Evolutionary conservation across 345 rosid species (phyloP), one percentile per base, ranked within the genome.

Genomic region (Gossypium herbaceum): DNA sequence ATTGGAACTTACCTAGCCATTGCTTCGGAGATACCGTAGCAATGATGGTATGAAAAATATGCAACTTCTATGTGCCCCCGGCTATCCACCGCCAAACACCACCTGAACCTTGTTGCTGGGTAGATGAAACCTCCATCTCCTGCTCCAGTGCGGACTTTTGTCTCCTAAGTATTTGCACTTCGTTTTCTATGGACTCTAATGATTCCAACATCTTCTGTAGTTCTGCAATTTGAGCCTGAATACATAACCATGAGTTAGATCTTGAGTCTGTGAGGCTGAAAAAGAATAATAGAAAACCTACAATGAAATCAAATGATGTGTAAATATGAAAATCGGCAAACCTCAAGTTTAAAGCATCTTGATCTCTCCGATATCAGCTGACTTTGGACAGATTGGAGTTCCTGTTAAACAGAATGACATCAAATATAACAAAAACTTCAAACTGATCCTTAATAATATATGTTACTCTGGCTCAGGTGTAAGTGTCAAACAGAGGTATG

Each of bases 321-420:
- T 8, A 25, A 25, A 73, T 20, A 34, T 59, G 16, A 19, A 60
- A 75, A 41, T 57, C 11, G 48, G 64, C 13, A 61, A 76, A 95
- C 99, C 99, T 95, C 99, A 71, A 93, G 87, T 82, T 93, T 95
- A 72, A 90, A 91, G 92, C 97, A 95, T 91, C 99, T 89, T 81
- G 98, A 95, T 83, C 97, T 90, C 87, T 95, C 99, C 3, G 97
- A 83, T 60, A 81, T 81, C 67, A 91, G 89, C 83, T 93, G 98
- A 81, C 97, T 93, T 81, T 89, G 94, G 72, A 95, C 96, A 24
- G 98, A 95, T 43, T 86, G 88, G 67, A 93, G 91, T 85, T 95
- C 98, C 99, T 95, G 84, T 60, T 79, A 72, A 45, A 58, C 67
- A 71, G 27, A n/a, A 50, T 34, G 52, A 59, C 43, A 70, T 70